Evolutionary conservation across 371 early-diverging fungal species (phyloP).

Genomic region (Mucor irregularis): DNA sequence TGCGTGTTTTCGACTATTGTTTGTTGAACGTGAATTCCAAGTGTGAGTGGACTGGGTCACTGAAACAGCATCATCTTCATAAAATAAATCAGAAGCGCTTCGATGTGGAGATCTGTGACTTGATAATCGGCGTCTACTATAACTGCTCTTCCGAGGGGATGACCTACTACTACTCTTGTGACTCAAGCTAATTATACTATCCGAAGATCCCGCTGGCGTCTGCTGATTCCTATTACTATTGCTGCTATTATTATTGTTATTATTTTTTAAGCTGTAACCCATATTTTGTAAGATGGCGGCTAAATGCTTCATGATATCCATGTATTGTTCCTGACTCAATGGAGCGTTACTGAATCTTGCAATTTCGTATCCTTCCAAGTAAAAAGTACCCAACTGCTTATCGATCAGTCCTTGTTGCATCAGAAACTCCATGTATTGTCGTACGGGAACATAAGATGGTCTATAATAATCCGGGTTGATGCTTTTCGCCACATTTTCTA

Average conservation of each 20-base stretch:
- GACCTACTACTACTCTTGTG: neutral
- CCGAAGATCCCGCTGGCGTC: neutral
- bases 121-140: conserved; percentile 15
- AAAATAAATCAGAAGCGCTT: too few species aligned
- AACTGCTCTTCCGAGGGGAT: conserved; percentile 14
- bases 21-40: conserved; percentile 8
- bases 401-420: conserved; percentile 50
- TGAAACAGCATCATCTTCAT: conserved; percentile 8
- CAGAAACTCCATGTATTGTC: conserved; percentile 60
- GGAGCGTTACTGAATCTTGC: conserved; percentile 52
- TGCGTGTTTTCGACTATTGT: neutral
- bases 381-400: conserved; percentile 47
- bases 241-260: neutral
- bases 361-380: conserved; percentile 58
- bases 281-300: conserved; percentile 47
- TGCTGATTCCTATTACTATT: conserved; percentile 3
- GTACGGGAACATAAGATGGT: conserved; percentile 52
- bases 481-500: conserved; percentile 56
- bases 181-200: neutral
- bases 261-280: conserved; percentile 34
- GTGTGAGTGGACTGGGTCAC: conserved; percentile 15
- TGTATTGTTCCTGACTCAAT: conserved; percentile 37
- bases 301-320: conserved; percentile 48
- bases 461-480: conserved; percentile 43
- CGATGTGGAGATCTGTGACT: conserved; percentile 3